Evolutionary conservation across 805 yeast species (phyloP).

Genomic region (Cyberlindnera japonica): DNA sequence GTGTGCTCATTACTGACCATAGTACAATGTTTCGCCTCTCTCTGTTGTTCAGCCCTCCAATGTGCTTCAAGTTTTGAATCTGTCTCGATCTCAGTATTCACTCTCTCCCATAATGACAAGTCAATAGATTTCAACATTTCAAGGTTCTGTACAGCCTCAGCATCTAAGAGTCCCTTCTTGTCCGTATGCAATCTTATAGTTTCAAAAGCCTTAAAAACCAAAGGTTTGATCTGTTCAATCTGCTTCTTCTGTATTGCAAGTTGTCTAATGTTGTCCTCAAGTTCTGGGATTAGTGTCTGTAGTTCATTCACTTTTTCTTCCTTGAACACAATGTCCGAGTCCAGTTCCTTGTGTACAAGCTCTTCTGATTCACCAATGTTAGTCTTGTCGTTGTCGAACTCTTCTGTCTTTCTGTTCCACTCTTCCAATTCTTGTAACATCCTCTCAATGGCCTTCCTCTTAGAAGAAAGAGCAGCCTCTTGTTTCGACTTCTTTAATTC

Average conservation of each 20-base stretch:
- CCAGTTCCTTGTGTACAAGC: constrained; percentile 17
- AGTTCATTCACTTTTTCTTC: constrained; percentile 6
- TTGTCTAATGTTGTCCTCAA: constrained; percentile 22
- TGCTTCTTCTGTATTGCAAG: constrained; percentile 19
- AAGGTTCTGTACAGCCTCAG: constrained; percentile 22
- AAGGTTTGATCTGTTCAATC: constrained; percentile 17
- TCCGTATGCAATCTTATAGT: constrained; percentile 19
- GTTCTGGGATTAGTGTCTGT: constrained; percentile 9
- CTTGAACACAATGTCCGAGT: constrained; percentile 17
- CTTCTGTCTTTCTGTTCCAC: constrained; percentile 32
- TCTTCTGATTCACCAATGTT: constrained; percentile 19
- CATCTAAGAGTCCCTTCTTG: constrained; percentile 21
- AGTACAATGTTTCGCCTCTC: constrained; percentile 32
- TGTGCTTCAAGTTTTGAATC: constrained; percentile 36
- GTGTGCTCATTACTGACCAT: constrained; percentile 24
- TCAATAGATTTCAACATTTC: constrained; percentile 20
- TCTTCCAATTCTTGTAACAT: constrained; percentile 33
- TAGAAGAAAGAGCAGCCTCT: constrained; percentile 28
- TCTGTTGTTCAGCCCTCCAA: constrained; percentile 38
- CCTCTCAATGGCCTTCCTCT: constrained; percentile 30
- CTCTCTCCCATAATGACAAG: constrained; percentile 8
- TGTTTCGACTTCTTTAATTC: constrained; percentile 34
- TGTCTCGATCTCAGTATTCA: constrained; percentile 28
- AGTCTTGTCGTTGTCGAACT: constrained; percentile 19
- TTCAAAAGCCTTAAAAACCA: constrained; percentile 16